Evolutionary conservation across 805 yeast genomes (phyloP).

Genomic region (Wickerhamomyces sydowiorum): DNA sequence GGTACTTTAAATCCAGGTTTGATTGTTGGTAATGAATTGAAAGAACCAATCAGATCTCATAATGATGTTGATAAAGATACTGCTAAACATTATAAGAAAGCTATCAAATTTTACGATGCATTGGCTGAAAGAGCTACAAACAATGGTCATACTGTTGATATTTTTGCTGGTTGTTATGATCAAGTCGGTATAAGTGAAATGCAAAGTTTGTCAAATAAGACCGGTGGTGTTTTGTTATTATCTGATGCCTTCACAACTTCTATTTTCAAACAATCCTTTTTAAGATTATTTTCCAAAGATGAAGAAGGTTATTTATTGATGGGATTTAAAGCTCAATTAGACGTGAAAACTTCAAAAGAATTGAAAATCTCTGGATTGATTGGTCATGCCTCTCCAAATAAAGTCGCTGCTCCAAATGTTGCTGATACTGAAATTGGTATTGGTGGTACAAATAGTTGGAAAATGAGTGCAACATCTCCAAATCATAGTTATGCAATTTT

Average conservation of each 20-base stretch:
- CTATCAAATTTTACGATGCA: conserved; percentile 72
- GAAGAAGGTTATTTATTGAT: conserved; percentile 78
- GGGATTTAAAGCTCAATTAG: conserved; percentile 87
- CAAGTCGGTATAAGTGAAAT: conserved; percentile 94
- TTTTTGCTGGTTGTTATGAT: conserved; percentile 93
- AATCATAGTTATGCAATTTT: conserved; percentile 83
- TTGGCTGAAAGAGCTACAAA: conserved; percentile 66
- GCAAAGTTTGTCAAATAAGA: conserved; percentile 76
- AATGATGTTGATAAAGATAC: conserved; percentile 90
- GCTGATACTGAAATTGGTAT: conserved; percentile 92
- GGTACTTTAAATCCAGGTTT: conserved; percentile 93
- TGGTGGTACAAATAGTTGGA: conserved; percentile 90
- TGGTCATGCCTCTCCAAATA: conserved; percentile 81
- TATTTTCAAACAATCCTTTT: conserved; percentile 86
- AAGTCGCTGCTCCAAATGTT: conserved; percentile 61
- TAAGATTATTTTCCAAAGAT: conserved; percentile 83
- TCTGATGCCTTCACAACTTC: conserved; percentile 94
- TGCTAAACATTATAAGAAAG: conserved; percentile 84
- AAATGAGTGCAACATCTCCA: conserved; percentile 79
- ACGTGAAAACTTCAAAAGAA: conserved; percentile 82
- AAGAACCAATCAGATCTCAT: conserved; percentile 96
- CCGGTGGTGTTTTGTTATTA: conserved; percentile 86
- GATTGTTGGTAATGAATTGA: conserved; percentile 84
- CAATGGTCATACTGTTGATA: conserved; percentile 78
- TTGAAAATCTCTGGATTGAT: conserved; percentile 88